Evolutionary conservation across 2,329 filamentous ascomycete species (phyloP), one percentile per base, ranked within the genome.

Genomic region (Fusarium duplospermum): DNA sequence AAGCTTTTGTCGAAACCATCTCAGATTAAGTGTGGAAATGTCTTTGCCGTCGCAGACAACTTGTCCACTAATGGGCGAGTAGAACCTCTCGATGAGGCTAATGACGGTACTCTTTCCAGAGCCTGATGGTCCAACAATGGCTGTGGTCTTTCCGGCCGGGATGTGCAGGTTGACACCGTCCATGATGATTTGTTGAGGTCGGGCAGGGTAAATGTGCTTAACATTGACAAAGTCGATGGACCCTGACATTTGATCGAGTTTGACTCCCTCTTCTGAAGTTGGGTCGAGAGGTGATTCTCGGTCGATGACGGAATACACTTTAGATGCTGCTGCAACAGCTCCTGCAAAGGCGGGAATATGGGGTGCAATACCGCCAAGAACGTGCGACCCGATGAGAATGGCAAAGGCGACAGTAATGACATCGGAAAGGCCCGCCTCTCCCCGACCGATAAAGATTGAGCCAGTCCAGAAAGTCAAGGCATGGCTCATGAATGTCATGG

Each of bases 381-480:
- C 45, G 24, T 52, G 45, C 5, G 45, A 52, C 2, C 45, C 45
- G 24, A 52, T 52, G 83, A 91, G 97, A 64, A 97, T 95, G 36
- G 35, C 60, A 50, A 67, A 63, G 45, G 45, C 45, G 16, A 52
- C 45, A 3, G 24, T 52, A 4, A 52, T 52, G 16, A 52, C 45
- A 52, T 52, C 45, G 4, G 45, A 52, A n/a, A 29, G 24, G n/a
- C 45, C n/a, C 24, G 45, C 54, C 29, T 95, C 86, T n/a, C 89
- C 92, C 10, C 90, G 93, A 0, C 91, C 93, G 77, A 97, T 95
- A 45, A 97, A 93, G 77, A 96, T 91, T 40, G 93, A 88, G 86
- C 66, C 66, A 4, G 62, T 65, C 66, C 66, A 68, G 20, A 68
- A 68, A 2, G 66, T 50, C 6, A 68, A 45, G 7, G 66, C 38